Conservation (phyloP, 169 alveolate species). For the Eimeria brunetti region DNA sequence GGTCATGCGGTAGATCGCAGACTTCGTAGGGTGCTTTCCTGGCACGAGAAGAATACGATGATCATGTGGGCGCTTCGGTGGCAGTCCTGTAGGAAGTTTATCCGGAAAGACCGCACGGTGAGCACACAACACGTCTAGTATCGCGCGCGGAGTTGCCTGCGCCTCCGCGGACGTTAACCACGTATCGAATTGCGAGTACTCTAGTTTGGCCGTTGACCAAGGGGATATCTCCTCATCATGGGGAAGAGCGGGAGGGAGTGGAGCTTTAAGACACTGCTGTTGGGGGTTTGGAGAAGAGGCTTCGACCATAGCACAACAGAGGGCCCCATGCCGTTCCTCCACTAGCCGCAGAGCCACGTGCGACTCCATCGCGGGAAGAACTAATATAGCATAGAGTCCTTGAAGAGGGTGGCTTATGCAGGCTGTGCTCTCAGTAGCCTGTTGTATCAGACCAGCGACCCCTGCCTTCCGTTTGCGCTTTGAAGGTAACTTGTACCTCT, state of each 20-base stretch:
- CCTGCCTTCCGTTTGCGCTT: background rate
- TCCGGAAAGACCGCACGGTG: background rate
- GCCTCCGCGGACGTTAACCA: background rate
- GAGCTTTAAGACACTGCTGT: too few relatives aligned
- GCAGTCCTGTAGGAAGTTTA: background rate
- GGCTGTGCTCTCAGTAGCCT: too few relatives aligned
- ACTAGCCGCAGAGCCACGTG: too few relatives aligned
- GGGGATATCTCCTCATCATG: background rate
- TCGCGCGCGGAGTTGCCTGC: background rate
- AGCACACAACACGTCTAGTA: background rate
- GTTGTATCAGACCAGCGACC: too few relatives aligned
- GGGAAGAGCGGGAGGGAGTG: too few relatives aligned
- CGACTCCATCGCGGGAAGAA: too few relatives aligned
- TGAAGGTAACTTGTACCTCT: background rate
- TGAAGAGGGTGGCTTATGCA: too few relatives aligned
- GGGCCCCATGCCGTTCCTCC: too few relatives aligned
- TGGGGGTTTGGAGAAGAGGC: too few relatives aligned
- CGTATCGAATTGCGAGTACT: background rate
- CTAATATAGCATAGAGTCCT: too few relatives aligned
- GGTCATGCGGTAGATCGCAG: slow-evolving; percentile 1
- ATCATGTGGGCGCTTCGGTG: slow-evolving; percentile 38
- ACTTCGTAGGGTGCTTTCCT: slow-evolving; percentile 1
- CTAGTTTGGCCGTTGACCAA: background rate
- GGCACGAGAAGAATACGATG: background rate
- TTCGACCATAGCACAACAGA: too few relatives aligned